These are phyloP conservation scores for Ogataea polymorpha DNA, from an alignment of 805 yeast genomes.

Conservation along the genomic window DNA sequence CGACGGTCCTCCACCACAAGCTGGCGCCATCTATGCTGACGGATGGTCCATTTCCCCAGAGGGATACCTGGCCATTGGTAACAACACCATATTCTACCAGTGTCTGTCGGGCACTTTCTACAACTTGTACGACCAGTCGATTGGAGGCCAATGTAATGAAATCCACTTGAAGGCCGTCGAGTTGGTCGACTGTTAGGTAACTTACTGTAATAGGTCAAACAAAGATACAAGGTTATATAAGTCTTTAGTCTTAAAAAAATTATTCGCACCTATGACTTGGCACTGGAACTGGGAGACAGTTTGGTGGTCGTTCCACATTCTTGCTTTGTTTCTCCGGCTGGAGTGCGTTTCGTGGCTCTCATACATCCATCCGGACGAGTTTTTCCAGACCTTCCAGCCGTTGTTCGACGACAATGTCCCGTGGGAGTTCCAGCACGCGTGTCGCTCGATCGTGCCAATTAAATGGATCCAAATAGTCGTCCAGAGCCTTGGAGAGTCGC, in stretches of 20 bases:
- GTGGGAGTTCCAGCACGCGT: constrained; percentile 73
- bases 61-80: constrained; percentile 50
- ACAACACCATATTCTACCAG: constrained; percentile 46
- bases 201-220: neutral
- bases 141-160: constrained; percentile 46
- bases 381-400: constrained; percentile 85
- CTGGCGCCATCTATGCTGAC: constrained; percentile 51
- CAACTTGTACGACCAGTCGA: constrained; percentile 52
- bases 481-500: constrained; percentile 34
- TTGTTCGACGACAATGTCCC: constrained; percentile 56
- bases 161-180: constrained; percentile 44
- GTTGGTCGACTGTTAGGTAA: constrained; percentile 33
- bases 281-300: neutral
- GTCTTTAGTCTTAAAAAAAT: neutral
- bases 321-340: neutral
- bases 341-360: constrained; percentile 44
- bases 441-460: constrained; percentile 70
- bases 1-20: constrained; percentile 66
- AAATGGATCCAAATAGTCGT: constrained; percentile 29
- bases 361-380: constrained; percentile 97
- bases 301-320: neutral
- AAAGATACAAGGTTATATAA: constrained; percentile 1
- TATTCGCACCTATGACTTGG: neutral
- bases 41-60: constrained; percentile 48
- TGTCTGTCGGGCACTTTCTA: constrained; percentile 56